Evolutionary conservation across 306 rosid genomes (phyloP).

Genomic region (Parietaria judaica): DNA sequence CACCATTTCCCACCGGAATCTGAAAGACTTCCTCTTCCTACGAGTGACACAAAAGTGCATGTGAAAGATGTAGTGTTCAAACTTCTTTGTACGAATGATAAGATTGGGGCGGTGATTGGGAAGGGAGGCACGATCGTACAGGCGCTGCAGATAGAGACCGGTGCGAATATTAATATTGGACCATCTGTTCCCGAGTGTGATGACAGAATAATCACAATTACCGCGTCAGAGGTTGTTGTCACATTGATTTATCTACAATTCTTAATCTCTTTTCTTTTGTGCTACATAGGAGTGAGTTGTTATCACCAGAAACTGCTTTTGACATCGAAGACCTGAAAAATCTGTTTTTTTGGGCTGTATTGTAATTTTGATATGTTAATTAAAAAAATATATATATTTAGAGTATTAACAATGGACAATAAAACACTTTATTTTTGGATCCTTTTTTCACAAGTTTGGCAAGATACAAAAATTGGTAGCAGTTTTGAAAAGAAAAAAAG

Average conservation of each 20-base stretch:
- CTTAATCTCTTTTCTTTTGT: background rate
- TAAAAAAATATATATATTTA: too few species aligned
- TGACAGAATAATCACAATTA: slow-evolving; percentile 64
- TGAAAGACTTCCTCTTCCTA: slow-evolving; percentile 39
- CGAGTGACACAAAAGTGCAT: slow-evolving; percentile 36
- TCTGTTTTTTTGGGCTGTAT: too few species aligned
- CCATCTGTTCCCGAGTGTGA: slow-evolving; percentile 58
- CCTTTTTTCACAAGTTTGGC: too few species aligned
- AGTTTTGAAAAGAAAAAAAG: too few species aligned
- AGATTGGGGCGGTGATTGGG: slow-evolving; percentile 91
- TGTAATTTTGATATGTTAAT: too few species aligned
- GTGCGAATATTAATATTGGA: slow-evolving; percentile 69
- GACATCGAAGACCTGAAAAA: too few species aligned
- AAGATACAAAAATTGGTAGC: too few species aligned
- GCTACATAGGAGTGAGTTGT: background rate
- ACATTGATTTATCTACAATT: slow-evolving; percentile 4
- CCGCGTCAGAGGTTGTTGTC: slow-evolving; percentile 76
- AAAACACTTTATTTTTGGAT: too few species aligned
- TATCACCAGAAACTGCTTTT: too few species aligned
- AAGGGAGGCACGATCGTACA: slow-evolving; percentile 74
- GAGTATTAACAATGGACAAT: too few species aligned
- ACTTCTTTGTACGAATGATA: slow-evolving; percentile 73
- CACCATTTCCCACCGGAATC: slow-evolving; percentile 49
- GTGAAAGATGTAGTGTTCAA: slow-evolving; percentile 65
- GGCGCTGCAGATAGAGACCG: slow-evolving; percentile 87